Base-by-base conservation (phyloP, 1,139 yeast genomes). In the Pneumocystis murina region DNA sequence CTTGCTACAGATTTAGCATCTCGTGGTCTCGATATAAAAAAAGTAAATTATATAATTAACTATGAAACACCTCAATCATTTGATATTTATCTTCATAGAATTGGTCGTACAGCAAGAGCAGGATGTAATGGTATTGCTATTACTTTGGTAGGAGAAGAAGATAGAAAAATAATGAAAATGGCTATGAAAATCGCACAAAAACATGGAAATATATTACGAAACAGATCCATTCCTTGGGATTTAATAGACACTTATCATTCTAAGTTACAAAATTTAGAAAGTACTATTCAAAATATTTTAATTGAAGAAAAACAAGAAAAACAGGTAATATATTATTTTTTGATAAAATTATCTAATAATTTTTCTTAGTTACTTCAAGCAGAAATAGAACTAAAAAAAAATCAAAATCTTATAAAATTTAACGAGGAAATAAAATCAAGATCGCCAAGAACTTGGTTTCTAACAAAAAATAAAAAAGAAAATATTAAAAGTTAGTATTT, bases 101-200 rank as follows among this genome's bases (percentile, higher is more conserved):
- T 94, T 67, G 98, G 98, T 76, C 87, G 99, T 81, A 92, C 98
- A 64, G 99, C 98, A 12, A 88, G 99, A 82, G 99, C 97, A 63
- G 98, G 98, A 54, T 83, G 97, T 75, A 89, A 87, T 64, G 99
- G 99, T 80, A 82, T 82, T 65, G 86, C 97, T 61, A 86, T 92
- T 60, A 85, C 97, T 3, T 84, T 92, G 74, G 98, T 94, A 10
- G 97, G 97, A 24, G 98, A 92, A 73, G 79, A 88, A 1, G 98
- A 92, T 69, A 84, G 98, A 76, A 78, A 81, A 59, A 89, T 94
- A 70, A 97, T 92, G 17, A 90, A 87, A 73, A 88, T 84, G 36
- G 95, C 96, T 1, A 84, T 92, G 68, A 86, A 84, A 71, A 80
- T 83, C 65, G 82, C 81, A 3, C 82, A 80, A 62, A 77, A 69